These are phyloP conservation scores for Metschnikowia shivogae DNA, from an alignment of 805 yeast genomes.

Conservation along the genomic window DNA sequence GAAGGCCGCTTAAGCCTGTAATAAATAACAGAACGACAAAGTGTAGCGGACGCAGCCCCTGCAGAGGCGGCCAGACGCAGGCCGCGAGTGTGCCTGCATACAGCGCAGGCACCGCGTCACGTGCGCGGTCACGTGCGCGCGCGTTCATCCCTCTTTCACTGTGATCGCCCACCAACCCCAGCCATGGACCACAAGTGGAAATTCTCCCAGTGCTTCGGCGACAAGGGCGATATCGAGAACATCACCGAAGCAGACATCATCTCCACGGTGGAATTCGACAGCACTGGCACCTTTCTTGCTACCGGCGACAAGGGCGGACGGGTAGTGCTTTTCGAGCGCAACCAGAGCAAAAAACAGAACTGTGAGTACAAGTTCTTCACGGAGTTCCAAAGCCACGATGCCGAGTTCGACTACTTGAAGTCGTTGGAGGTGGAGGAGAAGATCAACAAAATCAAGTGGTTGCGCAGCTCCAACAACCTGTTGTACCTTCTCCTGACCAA, in stretches of 20 bases:
- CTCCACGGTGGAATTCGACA: slow-evolving; percentile 94
- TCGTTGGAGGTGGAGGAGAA: slow-evolving; percentile 96
- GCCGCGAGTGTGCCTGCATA: no score
- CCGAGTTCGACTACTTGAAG: slow-evolving; percentile 95
- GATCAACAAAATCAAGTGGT: slow-evolving; percentile 96
- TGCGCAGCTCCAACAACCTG: slow-evolving; percentile 82
- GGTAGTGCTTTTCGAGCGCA: slow-evolving; percentile 91
- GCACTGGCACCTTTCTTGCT: slow-evolving; percentile 90
- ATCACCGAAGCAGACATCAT: slow-evolving; percentile 97
- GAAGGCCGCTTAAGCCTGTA: slow-evolving; percentile 59
- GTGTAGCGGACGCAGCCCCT: no score
- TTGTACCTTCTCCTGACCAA: slow-evolving; percentile 87
- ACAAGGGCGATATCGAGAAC: slow-evolving; percentile 92
- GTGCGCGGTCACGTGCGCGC: no score
- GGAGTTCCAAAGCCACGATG: slow-evolving; percentile 97
- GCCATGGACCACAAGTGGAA: slow-evolving; percentile 54
- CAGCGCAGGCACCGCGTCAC: no score
- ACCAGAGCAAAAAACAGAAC: slow-evolving; percentile 52
- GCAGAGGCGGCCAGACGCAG: no score
- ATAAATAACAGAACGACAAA: slow-evolving; percentile 11
- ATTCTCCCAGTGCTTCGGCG: slow-evolving; percentile 97
- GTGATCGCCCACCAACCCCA: slow-evolving; percentile 7
- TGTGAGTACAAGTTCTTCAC: slow-evolving; percentile 96
- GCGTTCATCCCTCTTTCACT: not conserved
- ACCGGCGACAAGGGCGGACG: slow-evolving; percentile 99